Evolutionary conservation across 2,329 filamentous ascomycete genomes (phyloP), one percentile per base, ranked within the genome.

Genomic region (Arthroderma sp.): DNA sequence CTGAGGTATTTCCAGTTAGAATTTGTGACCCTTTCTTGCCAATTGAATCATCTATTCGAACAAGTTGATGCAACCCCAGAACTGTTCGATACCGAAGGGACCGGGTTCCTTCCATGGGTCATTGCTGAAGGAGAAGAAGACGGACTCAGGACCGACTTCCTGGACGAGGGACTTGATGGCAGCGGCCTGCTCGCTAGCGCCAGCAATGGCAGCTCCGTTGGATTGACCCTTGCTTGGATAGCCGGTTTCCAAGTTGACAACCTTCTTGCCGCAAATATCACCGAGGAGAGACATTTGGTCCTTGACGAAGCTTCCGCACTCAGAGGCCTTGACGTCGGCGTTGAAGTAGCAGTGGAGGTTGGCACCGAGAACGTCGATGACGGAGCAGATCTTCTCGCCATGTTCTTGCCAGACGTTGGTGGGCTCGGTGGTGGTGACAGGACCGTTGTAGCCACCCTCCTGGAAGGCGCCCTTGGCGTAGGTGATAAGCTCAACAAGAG

Each of bases 331-430:
- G 52, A 81, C 74, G 47, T 74, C 69, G 38, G 77, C 61, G 73
- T 93, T 93, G 82, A 95, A 96, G 82, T 83, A 95, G 54, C 88
- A 80, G 71, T 96, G 88, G 58, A 93, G 79, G 75, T 95, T 94
- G 66, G 78, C 80, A 65, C 81, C 84, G 33, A 85, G 75, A 49
- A 93, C 71, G 60, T 94, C 87, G 47, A 95, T 73, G 56, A 73
- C 75, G 32, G 58, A 56, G 75, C 89, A 95, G 50, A 95, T 74
- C 40, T 65, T 41, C 30, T 61, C 56, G 45, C 72, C 74, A 51
- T 81, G 72, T 43, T 69, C 53, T 67, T 85, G 69, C 78, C 86
- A 87, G 61, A 82, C 73, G 65, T 81, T 76, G 56, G 94, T 75
- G 45, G 88, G 81, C 71, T 96, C 89, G 51, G 88, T 83, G 56